These are phyloP conservation scores for Aureobasidium zeae DNA, from an alignment of 2,329 filamentous ascomycete genomes.

Conservation along the genomic window DNA sequence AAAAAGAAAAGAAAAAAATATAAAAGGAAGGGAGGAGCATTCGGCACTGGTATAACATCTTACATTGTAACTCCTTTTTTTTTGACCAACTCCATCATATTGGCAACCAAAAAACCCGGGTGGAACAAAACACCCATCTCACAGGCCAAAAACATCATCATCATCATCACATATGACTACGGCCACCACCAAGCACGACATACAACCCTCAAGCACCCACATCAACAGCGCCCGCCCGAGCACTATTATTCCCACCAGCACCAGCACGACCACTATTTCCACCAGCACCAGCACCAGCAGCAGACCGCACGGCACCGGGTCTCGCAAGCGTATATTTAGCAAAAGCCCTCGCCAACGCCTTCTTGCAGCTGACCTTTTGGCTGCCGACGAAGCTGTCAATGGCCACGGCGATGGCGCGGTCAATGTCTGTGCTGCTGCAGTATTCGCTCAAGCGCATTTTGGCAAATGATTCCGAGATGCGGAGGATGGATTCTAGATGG, in stretches of 20 bases:
- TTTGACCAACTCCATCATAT: too few relatives aligned
- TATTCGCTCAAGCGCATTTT: conserved; percentile 98
- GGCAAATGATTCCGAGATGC: conserved; percentile 87
- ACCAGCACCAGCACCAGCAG: neutral
- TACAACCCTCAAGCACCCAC: conserved; percentile 17
- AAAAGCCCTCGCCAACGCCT: conserved; percentile 85
- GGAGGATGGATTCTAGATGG: conserved; percentile 95
- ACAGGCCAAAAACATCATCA: too few relatives aligned
- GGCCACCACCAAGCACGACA: too few relatives aligned
- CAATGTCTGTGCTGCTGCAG: conserved; percentile 81
- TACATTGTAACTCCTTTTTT: too few relatives aligned
- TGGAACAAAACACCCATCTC: too few relatives aligned
- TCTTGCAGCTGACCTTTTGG: conserved; percentile 97
- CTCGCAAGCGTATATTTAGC: conserved; percentile 66
- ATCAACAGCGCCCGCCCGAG: conserved; percentile 14
- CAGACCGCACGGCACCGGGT: conserved; percentile 32
- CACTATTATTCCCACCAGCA: neutral
- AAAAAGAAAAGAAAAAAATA: neutral
- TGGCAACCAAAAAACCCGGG: too few relatives aligned
- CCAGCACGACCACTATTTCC: conserved; percentile 5
- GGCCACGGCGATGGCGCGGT: conserved; percentile 92
- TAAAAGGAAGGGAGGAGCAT: too few relatives aligned
- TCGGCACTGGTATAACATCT: too few relatives aligned
- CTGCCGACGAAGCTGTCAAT: conserved; percentile 93
- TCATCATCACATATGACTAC: too few relatives aligned